These are phyloP conservation scores for Boletus insuetus DNA, from an alignment of 768 basidiomycete species.

Conservation along the genomic window DNA sequence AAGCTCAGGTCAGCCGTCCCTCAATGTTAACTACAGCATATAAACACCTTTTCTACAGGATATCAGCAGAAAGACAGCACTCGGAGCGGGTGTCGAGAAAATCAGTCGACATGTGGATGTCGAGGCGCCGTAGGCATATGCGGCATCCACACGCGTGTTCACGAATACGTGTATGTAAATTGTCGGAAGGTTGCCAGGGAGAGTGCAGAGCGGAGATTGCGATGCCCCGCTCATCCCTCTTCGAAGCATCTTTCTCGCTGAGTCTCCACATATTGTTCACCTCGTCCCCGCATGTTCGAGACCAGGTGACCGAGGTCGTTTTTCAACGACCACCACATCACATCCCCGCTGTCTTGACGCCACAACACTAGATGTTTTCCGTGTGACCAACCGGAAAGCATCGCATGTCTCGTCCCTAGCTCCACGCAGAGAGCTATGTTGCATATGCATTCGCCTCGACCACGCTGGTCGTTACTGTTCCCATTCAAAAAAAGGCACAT, in stretches of 20 bases:
- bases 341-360: not conserved
- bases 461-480: not conserved
- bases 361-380: not conserved
- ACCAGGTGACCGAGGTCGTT: not conserved
- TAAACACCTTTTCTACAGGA: constrained; percentile 21
- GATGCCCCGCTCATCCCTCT: constrained; percentile 9
- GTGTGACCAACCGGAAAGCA: not conserved
- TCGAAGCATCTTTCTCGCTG: constrained; percentile 1
- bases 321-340: not conserved
- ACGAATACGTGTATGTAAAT: not conserved
- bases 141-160: not conserved
- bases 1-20: constrained; percentile 17
- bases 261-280: not conserved
- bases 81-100: constrained; percentile 37
- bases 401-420: not conserved
- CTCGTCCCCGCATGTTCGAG: not conserved
- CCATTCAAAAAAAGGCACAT: not conserved
- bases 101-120: constrained; percentile 33
- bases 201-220: constrained; percentile 5
- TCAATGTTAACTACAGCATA: not conserved
- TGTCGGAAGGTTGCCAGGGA: not conserved
- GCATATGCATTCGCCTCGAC: not conserved
- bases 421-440: not conserved
- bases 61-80: constrained; percentile 27
- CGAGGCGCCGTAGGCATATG: constrained; percentile 14